Conservation (phyloP, 306 rosid genomes). For the Vigna reflexopilosa region DNA sequence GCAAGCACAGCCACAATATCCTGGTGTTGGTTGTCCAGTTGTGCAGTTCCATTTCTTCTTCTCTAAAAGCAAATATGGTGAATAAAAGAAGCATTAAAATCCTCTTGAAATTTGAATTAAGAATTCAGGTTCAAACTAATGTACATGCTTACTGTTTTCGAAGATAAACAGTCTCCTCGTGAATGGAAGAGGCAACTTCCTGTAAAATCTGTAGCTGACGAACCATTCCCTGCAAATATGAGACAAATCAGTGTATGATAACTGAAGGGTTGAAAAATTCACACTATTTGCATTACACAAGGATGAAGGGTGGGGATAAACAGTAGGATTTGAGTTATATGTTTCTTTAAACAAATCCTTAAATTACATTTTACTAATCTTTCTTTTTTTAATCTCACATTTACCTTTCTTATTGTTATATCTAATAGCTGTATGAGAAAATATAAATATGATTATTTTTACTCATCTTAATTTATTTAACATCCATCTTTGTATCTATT, state of each 20-base stretch:
- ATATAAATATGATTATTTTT: background rate
- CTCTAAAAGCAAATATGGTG: slow-evolving; percentile 49
- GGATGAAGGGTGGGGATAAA: background rate
- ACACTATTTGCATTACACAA: background rate
- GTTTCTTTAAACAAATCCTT: background rate
- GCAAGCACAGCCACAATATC: slow-evolving; percentile 66
- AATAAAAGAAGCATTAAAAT: background rate
- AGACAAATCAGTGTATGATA: background rate
- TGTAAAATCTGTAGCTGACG: slow-evolving; percentile 56
- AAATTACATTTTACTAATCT: background rate
- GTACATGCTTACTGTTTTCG: slow-evolving; percentile 54
- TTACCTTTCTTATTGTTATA: background rate
- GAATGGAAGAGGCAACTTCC: slow-evolving; percentile 59
- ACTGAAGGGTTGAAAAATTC: background rate
- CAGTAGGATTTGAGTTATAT: background rate
- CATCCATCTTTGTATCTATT: background rate
- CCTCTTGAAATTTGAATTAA: background rate
- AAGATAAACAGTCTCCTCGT: slow-evolving; percentile 69
- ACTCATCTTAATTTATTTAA: background rate
- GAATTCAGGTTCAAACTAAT: background rate
- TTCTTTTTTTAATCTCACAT: background rate
- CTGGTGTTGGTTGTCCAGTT: slow-evolving; percentile 51
- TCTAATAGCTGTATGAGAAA: background rate
- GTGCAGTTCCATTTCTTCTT: slow-evolving; percentile 63
- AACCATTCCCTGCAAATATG: slow-evolving; percentile 55